Conservation (phyloP, 257 asterid species). For the Gentiana dahurica region DNA sequence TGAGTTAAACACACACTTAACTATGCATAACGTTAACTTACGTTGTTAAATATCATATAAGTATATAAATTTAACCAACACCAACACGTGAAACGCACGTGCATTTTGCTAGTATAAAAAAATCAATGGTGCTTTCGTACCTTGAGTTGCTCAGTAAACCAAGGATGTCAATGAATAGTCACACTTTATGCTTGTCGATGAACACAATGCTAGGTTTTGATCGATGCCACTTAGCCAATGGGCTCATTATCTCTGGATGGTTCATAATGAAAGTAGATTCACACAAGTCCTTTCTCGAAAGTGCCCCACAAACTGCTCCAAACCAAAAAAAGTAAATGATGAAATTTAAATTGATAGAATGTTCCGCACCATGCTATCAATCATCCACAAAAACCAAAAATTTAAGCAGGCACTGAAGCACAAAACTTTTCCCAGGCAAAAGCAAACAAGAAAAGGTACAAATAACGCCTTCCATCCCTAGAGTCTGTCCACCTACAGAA, state of each 20-base stretch:
- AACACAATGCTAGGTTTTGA: slow-evolving; percentile 76
- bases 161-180: neutral
- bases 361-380: no score
- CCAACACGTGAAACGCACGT: no score
- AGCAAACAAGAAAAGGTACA: no score
- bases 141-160: slow-evolving; percentile 86
- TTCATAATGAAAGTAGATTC: slow-evolving; percentile 70
- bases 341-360: no score
- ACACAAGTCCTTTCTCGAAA: slow-evolving; percentile 76
- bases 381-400: no score
- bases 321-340: neutral
- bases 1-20: no score
- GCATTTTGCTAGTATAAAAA: neutral
- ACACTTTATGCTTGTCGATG: slow-evolving; percentile 78
- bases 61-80: no score
- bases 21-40: no score
- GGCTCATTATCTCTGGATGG: slow-evolving; percentile 95
- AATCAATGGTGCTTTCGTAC: slow-evolving; percentile 18
- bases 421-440: no score
- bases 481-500: no score
- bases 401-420: no score
- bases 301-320: slow-evolving; percentile 71
- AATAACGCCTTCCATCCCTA: neutral
- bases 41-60: no score
- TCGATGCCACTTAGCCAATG: slow-evolving; percentile 93